These are phyloP conservation scores for Arthrobotrys iridis DNA, from an alignment of 2,329 filamentous ascomycete genomes.

Conservation along the genomic window DNA sequence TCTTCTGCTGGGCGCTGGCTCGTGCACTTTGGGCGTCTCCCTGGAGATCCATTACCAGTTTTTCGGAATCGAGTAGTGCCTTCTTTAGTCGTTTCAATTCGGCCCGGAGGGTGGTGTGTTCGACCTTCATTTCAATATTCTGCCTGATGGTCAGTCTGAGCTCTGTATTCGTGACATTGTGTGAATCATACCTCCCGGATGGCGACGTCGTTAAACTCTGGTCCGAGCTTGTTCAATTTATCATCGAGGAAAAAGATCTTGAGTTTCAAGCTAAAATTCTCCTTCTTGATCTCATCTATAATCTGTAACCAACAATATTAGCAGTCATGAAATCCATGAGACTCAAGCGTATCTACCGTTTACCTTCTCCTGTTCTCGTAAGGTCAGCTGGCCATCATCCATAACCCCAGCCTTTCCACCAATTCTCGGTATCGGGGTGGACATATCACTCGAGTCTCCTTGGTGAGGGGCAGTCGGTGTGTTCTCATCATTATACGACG, in stretches of 20 bases:
- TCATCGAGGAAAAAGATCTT: slow-evolving; percentile 98
- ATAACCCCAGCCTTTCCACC: slow-evolving; percentile 73
- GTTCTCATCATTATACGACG: slow-evolving; percentile 69
- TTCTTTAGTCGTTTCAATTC: slow-evolving; percentile 90
- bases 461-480: slow-evolving; percentile 77
- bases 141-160: slow-evolving; percentile 61
- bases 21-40: slow-evolving; percentile 83
- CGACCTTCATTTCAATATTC: slow-evolving; percentile 94
- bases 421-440: slow-evolving; percentile 80
- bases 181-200: slow-evolving; percentile 69
- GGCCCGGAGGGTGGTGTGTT: slow-evolving; percentile 86
- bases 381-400: slow-evolving; percentile 87
- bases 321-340: slow-evolving; percentile 43
- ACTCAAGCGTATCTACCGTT: slow-evolving; percentile 55
- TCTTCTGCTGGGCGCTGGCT: slow-evolving; percentile 79
- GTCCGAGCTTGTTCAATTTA: slow-evolving; percentile 83
- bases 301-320: slow-evolving; percentile 63
- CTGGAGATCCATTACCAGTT: slow-evolving; percentile 83
- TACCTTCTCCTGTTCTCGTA: slow-evolving; percentile 93
- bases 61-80: slow-evolving; percentile 80
- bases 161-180: background rate
- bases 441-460: slow-evolving; percentile 80
- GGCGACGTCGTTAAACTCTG: slow-evolving; percentile 86
- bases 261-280: slow-evolving; percentile 95
- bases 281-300: slow-evolving; percentile 96